Percentiles rank a stretch among this genome's conserved stretches.
Evolutionary conservation across 257 asterid genomes (phyloP).

Genomic region (Lycium barbarum): DNA sequence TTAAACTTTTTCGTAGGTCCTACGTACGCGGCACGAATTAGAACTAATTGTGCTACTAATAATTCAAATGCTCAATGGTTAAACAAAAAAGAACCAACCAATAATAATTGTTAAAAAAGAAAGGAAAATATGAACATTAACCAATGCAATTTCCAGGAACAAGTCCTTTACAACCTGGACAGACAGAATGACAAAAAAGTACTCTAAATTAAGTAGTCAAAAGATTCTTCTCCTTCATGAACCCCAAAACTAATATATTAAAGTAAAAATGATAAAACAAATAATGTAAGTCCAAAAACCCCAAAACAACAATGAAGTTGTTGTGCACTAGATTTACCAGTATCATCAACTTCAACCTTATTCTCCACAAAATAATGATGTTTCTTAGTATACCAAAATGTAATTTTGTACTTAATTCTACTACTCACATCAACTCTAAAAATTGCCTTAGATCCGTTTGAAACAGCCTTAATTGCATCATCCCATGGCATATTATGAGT

Average conservation of each 20-base stretch:
- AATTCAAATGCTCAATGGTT: too few relatives aligned
- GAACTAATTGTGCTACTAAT: too few relatives aligned
- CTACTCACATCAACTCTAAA: conserved; percentile 65
- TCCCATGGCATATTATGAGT: conserved; percentile 63
- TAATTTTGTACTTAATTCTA: conserved; percentile 64
- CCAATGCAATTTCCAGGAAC: not conserved
- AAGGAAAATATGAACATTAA: not conserved
- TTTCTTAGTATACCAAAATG: conserved; percentile 59
- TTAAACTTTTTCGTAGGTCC: too few relatives aligned
- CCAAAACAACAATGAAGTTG: conserved; percentile 15
- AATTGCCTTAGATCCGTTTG: conserved; percentile 47
- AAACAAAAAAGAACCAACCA: not conserved
- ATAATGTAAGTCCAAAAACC: conserved; percentile 16
- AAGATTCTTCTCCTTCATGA: not conserved
- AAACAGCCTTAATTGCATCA: conserved; percentile 46
- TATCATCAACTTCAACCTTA: conserved; percentile 56
- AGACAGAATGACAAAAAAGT: not conserved
- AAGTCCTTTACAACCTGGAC: not conserved
- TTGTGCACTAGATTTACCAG: conserved; percentile 59
- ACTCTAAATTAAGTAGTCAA: not conserved
- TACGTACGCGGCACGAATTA: too few relatives aligned
- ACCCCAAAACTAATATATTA: not conserved
- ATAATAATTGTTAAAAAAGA: not conserved
- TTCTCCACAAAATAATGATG: conserved; percentile 42
- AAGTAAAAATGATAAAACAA: conserved; percentile 26